Conservation (phyloP, 2,329 filamentous ascomycete genomes). For the Aspergillus quadrilineatus region DNA sequence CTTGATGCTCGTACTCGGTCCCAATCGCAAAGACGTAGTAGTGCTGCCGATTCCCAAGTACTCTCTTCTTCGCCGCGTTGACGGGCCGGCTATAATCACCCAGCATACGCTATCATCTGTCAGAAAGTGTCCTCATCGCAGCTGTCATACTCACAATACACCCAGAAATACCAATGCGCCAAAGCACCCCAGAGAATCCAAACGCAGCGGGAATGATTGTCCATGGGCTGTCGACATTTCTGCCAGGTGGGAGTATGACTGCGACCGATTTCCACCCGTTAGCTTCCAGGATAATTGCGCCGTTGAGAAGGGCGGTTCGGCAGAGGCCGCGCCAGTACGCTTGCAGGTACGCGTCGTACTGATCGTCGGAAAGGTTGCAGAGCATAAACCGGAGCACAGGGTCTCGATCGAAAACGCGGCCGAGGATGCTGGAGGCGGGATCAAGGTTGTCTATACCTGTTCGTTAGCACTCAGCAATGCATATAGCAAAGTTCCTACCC, state of each 20-base stretch:
- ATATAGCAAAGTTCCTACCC: neutral
- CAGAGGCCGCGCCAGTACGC: constrained; percentile 8
- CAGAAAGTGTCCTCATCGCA: neutral
- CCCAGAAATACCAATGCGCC: constrained; percentile 1
- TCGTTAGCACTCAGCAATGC: neutral
- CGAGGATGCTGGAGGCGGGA: constrained; percentile 1
- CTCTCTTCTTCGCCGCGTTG: constrained; percentile 5
- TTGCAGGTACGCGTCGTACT: neutral
- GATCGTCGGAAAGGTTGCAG: neutral
- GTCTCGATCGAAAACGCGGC: constrained; percentile 4
- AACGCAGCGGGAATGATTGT: neutral
- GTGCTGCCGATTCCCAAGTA: neutral
- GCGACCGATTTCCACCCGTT: constrained; percentile 2
- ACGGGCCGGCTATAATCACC: neutral
- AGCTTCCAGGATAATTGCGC: neutral
- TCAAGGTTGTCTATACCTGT: neutral
- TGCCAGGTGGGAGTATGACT: constrained; percentile 3
- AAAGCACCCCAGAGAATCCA: neutral
- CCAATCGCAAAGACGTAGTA: constrained; percentile 10
- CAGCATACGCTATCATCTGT: constrained; percentile 1
- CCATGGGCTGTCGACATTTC: constrained; percentile 6
- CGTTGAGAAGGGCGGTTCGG: constrained; percentile 6
- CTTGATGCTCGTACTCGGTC: constrained; percentile 7
- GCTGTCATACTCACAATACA: neutral
- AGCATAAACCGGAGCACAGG: constrained; percentile 7